Conservation (phyloP, 331 rosid genomes). For the Rhamnella rubrinervis region DNA sequence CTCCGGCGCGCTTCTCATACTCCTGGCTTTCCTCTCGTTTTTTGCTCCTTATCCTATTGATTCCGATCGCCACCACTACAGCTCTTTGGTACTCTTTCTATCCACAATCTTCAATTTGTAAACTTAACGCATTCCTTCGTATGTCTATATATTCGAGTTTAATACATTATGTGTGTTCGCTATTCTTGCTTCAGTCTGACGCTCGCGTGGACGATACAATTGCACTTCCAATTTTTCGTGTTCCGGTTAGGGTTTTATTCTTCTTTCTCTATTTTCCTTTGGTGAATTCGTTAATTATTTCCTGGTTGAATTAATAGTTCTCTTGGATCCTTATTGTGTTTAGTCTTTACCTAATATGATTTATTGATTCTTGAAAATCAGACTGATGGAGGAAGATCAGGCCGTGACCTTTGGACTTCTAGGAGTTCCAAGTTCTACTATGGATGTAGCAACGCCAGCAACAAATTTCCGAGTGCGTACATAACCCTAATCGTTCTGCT, state of each 20-base stretch:
- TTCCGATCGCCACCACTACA: constrained; percentile 39
- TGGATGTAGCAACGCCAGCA: constrained; percentile 84
- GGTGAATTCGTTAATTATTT: neutral
- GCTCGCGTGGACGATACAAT: constrained; percentile 31
- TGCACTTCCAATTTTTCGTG: constrained; percentile 42
- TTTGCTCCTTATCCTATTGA: constrained; percentile 81
- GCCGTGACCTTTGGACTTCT: constrained; percentile 74
- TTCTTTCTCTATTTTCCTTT: neutral
- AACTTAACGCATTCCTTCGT: neutral
- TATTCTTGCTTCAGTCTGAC: constrained; percentile 37
- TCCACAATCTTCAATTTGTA: constrained; percentile 1
- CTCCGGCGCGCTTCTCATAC: constrained; percentile 59
- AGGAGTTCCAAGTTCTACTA: constrained; percentile 62
- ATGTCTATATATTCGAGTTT: constrained; percentile 5
- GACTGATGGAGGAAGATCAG: constrained; percentile 56
- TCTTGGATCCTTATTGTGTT: constrained; percentile 24
- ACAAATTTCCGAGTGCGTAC: constrained; percentile 73
- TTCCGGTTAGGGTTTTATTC: constrained; percentile 80
- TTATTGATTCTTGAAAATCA: constrained; percentile 30
- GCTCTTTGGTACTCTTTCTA: constrained; percentile 45
- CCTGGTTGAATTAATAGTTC: neutral
- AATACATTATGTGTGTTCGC: constrained; percentile 1
- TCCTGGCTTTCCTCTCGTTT: constrained; percentile 76
- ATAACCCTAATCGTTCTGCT: constrained; percentile 2
- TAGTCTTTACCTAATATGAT: constrained; percentile 1